Evolutionary conservation across 106 monocot species (phyloP), one percentile per base, ranked within the genome.

Genomic region (Phalaenopsis equestris): DNA sequence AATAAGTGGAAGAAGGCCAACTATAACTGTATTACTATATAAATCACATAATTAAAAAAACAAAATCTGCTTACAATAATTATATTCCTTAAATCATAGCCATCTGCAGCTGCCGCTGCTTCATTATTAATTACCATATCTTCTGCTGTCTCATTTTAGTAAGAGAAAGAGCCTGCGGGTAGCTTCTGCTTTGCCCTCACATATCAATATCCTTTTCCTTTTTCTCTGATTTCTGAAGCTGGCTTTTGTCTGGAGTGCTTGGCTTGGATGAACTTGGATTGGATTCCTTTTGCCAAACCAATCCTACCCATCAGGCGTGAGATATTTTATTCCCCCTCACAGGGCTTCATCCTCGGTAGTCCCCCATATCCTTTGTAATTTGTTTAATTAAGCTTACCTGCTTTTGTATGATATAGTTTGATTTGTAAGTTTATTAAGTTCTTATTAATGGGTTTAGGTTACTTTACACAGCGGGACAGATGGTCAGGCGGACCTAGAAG

Each of bases 341-440:
- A 30, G 30, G 21, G n/a, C 61, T 52, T 21, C 61, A 21, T 21
- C 21, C 21, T 61, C 21, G 4, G 8, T 61, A 21, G n/a, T 4
- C 21, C 61, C 23, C n/a, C 61, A 19, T 21, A 61, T 21, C 21
- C 8, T 61, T 61, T 61, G n/a, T 30, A 30, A 30, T 61, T 61
- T 5, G 3, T 61, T 8, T 56, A 45, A 45, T 4, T 21, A 52
- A 52, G 2, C 14, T 12, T 2, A 12, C 14, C 12, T 52, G 14
- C 0, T 52, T 18, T 30, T 56, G 75, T 9, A 56, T 56, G 0
- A 30, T 30, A 1, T 23, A 56, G 6, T 56, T 81, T 6, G 41
- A 45, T 19, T 81, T 42, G 42, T 42, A 0, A 81, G 0, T 12
- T 86, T 91, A 0, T 81, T 75, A 11, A 37, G 64, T 36, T 57